Evolutionary conservation across 1,139 yeast genomes (phyloP).

Genomic region (Sugiyamaella castrensis): DNA sequence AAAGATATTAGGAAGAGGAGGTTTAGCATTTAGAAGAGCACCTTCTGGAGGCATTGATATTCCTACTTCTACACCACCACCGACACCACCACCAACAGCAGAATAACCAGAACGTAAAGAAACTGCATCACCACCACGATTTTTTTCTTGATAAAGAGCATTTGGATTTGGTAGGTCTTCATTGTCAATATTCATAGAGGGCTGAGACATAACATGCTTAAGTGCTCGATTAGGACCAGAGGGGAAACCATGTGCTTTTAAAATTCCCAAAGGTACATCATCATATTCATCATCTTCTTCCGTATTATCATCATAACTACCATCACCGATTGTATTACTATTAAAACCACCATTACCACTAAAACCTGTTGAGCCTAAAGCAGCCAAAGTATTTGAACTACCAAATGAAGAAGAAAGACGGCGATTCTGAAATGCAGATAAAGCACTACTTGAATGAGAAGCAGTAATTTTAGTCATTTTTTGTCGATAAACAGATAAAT

Average conservation of each 20-base stretch:
- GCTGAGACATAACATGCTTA: slow-evolving; percentile 23
- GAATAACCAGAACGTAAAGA: slow-evolving; percentile 17
- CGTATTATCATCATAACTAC: slow-evolving; percentile 23
- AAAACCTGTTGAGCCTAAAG: slow-evolving; percentile 11
- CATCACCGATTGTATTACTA: slow-evolving; percentile 2
- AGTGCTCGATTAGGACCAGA: slow-evolving; percentile 17
- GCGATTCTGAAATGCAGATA: slow-evolving; percentile 18
- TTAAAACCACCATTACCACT: slow-evolving; percentile 10
- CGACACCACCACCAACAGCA: slow-evolving; percentile 9
- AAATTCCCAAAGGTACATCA: slow-evolving; percentile 42
- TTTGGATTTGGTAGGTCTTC: not conserved
- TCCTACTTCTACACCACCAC: slow-evolving; percentile 10
- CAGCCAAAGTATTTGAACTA: slow-evolving; percentile 7
- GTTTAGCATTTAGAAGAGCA: slow-evolving; percentile 11
- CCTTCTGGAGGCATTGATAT: slow-evolving; percentile 14
- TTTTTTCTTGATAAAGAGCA: slow-evolving; percentile 2
- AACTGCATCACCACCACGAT: slow-evolving; percentile 10
- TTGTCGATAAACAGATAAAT: slow-evolving; percentile 42
- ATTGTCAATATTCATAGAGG: slow-evolving; percentile 17
- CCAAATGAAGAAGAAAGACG: slow-evolving; percentile 14
- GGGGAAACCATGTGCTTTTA: slow-evolving; percentile 43
- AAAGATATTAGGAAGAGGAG: slow-evolving; percentile 31
- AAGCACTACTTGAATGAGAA: slow-evolving; percentile 29
- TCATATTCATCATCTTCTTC: slow-evolving; percentile 41
- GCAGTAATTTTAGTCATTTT: slow-evolving; percentile 43